Conservation (phyloP, 2,329 filamentous ascomycete species). For the Hymenoscyphus fructigenus region DNA sequence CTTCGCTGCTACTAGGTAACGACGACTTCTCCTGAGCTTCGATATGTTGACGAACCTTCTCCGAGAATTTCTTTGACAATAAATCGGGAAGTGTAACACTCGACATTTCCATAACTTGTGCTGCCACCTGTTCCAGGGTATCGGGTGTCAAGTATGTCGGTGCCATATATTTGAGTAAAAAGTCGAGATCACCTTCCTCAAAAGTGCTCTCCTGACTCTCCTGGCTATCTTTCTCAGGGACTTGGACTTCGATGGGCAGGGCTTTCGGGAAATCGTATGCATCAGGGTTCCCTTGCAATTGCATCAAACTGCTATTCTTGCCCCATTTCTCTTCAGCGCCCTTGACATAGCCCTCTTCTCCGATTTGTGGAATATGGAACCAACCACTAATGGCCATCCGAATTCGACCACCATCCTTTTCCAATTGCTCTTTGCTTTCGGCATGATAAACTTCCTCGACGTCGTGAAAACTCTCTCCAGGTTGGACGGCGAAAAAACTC, state of each 20-base stretch:
- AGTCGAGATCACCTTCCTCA: slow-evolving; percentile 79
- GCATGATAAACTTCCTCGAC: slow-evolving; percentile 94
- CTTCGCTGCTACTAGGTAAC: slow-evolving; percentile 47
- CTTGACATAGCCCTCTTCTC: slow-evolving; percentile 86
- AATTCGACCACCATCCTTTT: slow-evolving; percentile 71
- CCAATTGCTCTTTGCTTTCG: slow-evolving; percentile 56
- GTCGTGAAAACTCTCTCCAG: slow-evolving; percentile 98
- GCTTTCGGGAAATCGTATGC: slow-evolving; percentile 80
- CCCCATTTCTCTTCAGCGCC: slow-evolving; percentile 87
- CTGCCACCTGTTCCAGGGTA: slow-evolving; percentile 77
- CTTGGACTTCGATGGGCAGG: slow-evolving; percentile 50
- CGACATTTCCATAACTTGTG: slow-evolving; percentile 78
- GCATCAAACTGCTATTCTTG: slow-evolving; percentile 86
- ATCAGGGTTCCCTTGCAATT: slow-evolving; percentile 88
- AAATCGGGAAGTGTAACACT: slow-evolving; percentile 81
- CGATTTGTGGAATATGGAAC: slow-evolving; percentile 96
- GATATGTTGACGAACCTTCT: slow-evolving; percentile 69
- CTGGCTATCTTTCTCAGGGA: slow-evolving; percentile 18
- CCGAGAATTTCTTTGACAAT: slow-evolving; percentile 74
- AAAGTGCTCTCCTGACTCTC: slow-evolving; percentile 55
- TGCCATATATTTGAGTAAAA: slow-evolving; percentile 85
- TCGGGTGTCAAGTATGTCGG: slow-evolving; percentile 91
- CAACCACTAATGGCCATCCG: slow-evolving; percentile 98
- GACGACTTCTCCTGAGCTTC: slow-evolving; percentile 58
- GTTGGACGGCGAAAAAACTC: slow-evolving; percentile 96